These are phyloP conservation scores for Trichoderma oligosporum DNA, from an alignment of 2,329 filamentous ascomycete species.

Conservation along the genomic window DNA sequence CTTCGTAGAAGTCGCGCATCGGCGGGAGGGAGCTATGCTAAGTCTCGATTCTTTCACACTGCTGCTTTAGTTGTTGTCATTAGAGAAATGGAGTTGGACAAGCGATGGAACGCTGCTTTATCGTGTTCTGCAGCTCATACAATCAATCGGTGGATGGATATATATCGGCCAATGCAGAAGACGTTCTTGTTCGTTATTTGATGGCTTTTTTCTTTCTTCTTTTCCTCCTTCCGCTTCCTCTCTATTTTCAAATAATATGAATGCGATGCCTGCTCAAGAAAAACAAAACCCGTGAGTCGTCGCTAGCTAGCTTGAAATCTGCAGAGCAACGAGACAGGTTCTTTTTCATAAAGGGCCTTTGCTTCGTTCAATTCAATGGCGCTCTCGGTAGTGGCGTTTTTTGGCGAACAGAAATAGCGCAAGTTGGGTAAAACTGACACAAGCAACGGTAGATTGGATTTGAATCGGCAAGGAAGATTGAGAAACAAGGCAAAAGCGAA, in stretches of 20 bases:
- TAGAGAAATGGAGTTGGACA: background rate
- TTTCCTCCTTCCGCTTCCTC: background rate
- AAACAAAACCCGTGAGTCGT: background rate
- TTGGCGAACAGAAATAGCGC: conserved; percentile 1
- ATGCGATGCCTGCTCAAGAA: background rate
- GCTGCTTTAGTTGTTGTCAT: background rate
- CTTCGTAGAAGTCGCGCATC: background rate
- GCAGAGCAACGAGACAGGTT: background rate
- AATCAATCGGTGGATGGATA: too few relatives aligned
- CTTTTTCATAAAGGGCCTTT: background rate
- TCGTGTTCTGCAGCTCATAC: background rate
- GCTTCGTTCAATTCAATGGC: background rate
- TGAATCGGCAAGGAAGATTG: background rate
- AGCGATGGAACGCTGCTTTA: background rate
- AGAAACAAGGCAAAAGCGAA: background rate
- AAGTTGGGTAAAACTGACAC: background rate
- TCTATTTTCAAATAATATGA: background rate
- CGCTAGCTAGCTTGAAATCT: background rate
- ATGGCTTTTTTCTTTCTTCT: background rate
- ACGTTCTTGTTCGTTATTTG: background rate
- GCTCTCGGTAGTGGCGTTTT: background rate
- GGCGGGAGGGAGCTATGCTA: conserved; percentile 4
- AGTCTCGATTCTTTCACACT: background rate
- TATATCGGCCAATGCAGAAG: background rate
- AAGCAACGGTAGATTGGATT: background rate